Evolutionary conservation across 2,329 filamentous ascomycete genomes (phyloP), one percentile per base, ranked within the genome.

Genomic region (Fusarium sulawesiense): DNA sequence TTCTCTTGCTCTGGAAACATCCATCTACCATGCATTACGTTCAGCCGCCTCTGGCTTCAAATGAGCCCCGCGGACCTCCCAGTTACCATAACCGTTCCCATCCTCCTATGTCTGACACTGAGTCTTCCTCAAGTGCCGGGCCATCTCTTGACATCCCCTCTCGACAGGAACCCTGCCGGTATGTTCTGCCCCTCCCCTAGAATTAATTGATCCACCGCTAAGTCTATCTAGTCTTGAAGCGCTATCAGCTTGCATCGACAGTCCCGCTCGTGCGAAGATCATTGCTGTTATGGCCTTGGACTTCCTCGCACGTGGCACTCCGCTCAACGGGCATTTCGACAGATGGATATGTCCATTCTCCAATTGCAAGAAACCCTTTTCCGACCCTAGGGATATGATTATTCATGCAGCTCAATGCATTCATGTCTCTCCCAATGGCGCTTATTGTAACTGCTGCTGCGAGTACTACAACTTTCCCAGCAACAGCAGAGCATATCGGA

Each of bases 41-140:
- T 10, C 34, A 37, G 3, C 34, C 34, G 10, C 18, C 4, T 37
- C 34, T n/a, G 18, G 18, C 34, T 3, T 6, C 34, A n/a, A 3
- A 37, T 11, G 34, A 12, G 18, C 9, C 4, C 3, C 20, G 9
- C 6, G 5, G 20, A 5, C 3, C 7, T 14, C 11, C 30, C 2
- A 3, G 5, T 4, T 1, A 3, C 12, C 5, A 3, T 0, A 3
- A n/a, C 0, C 0, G 0, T 16, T 23, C 7, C 9, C 29, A 12
- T n/a, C 8, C 5, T 2, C 29, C 29, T 3, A 4, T 13, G 2
- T 6, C 16, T 12, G 20, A 34, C 7, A 25, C 3, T 3, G 0
- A 11, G 0, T n/a, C 29, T 7, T 13, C 7, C 11, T 18, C 20
- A 4, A 23, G 8, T 6, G 7, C 5, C 1, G 7, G 11, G 4